phyloP scores from a whole-genome alignment of 1,139 yeast genomes.

The Scheffersomyces quercinus region DNA sequence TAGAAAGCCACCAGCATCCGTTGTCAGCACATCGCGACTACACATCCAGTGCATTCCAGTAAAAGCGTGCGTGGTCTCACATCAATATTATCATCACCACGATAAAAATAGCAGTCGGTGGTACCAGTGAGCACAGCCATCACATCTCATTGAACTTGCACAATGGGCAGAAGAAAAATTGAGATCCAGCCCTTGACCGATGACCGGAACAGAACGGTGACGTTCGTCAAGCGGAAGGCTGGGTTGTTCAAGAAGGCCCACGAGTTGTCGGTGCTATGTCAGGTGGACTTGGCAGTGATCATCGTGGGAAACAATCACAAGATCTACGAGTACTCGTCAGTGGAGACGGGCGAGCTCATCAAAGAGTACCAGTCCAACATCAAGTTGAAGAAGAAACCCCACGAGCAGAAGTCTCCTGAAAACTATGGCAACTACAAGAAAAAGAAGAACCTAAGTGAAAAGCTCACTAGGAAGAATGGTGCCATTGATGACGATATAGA shows the following conservation, averaged over 20 bases:
- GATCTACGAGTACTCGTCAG: conserved; percentile 79
- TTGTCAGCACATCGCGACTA: no score
- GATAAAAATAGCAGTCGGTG: no score
- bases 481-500: conserved; percentile 18
- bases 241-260: conserved; percentile 96
- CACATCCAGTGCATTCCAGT: no score
- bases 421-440: conserved; percentile 53
- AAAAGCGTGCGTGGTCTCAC: no score
- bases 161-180: conserved; percentile 96
- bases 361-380: conserved; percentile 43
- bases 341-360: conserved; percentile 63
- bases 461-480: conserved; percentile 7
- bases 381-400: conserved; percentile 29
- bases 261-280: conserved; percentile 88
- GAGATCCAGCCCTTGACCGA: conserved; percentile 89
- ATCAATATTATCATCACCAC: no score
- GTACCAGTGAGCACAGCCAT: no score
- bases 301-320: conserved; percentile 84
- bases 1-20: no score
- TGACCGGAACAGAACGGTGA: conserved; percentile 84
- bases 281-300: conserved; percentile 88
- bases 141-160: neutral
- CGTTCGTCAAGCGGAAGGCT: conserved; percentile 91
- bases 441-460: conserved; percentile 20
- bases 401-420: conserved; percentile 62